Conservation (phyloP, 495 filamentous ascomycete genomes). For the Penicillium cinerascens region DNA sequence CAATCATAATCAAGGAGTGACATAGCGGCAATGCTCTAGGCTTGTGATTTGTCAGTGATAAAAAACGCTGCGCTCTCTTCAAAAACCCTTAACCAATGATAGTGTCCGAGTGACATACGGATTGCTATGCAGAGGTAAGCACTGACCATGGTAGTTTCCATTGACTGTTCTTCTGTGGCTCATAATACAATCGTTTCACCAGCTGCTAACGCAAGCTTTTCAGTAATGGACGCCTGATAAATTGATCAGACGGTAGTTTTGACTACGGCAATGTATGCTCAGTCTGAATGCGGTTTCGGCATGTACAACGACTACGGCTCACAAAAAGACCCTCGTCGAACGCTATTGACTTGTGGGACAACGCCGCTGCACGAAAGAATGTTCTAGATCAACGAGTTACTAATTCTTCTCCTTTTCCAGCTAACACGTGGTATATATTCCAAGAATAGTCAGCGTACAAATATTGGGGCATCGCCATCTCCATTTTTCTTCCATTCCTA, state of each 20-base stretch:
- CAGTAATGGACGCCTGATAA: constrained; percentile 3
- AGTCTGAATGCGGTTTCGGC: background rate
- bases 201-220: constrained; percentile 3
- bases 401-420: constrained; percentile 1
- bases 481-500: background rate
- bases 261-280: constrained; percentile 3
- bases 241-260: constrained; percentile 9
- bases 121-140: background rate
- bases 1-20: constrained; percentile 11
- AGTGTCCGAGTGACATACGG: constrained; percentile 13
- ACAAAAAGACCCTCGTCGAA: constrained; percentile 3
- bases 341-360: constrained; percentile 4
- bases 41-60: constrained; percentile 14
- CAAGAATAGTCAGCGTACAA: constrained; percentile 2
- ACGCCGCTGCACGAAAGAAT: constrained; percentile 1
- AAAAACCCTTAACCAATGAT: constrained; percentile 6
- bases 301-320: constrained; percentile 3
- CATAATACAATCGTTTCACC: constrained; percentile 6
- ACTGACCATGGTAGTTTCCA: background rate
- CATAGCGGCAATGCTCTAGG: constrained; percentile 9
- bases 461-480: constrained; percentile 1
- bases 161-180: constrained; percentile 4
- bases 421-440: constrained; percentile 11
- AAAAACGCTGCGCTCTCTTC: background rate
- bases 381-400: constrained; percentile 7